A percentile compares a stretch with the other conserved stretches of the same genome.
Conservation (phyloP, 352 stramenopile genomes). For the Phytophthora sojae region DNA sequence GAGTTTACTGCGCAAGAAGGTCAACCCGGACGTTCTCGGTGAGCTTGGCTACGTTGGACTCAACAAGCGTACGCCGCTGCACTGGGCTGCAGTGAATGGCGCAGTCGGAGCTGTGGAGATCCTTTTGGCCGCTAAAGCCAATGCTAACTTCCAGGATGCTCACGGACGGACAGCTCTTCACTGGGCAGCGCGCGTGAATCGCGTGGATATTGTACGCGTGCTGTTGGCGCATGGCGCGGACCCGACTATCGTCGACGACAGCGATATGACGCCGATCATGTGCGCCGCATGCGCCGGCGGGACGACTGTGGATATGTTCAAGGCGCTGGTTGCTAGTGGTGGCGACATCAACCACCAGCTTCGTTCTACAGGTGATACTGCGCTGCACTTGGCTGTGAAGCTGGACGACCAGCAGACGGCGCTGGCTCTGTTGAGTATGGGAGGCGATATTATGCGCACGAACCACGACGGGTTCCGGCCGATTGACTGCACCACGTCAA, state of each 20-base stretch:
- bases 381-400: constrained; percentile 78
- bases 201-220: constrained; percentile 66
- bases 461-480: constrained; percentile 70
- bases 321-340: constrained; percentile 60
- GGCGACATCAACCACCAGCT: constrained; percentile 84
- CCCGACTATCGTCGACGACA: constrained; percentile 75
- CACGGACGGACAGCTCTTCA: constrained; percentile 74
- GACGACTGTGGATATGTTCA: constrained; percentile 77
- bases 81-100: constrained; percentile 83
- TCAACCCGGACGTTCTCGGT: constrained; percentile 79
- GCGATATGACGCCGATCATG: constrained; percentile 81
- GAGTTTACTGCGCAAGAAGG: constrained; percentile 70
- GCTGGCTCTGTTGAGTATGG: constrained; percentile 72
- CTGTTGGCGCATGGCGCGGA: constrained; percentile 64
- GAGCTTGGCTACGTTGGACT: constrained; percentile 84
- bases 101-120: constrained; percentile 64
- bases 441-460: constrained; percentile 80
- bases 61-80: constrained; percentile 81
- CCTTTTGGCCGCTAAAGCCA: constrained; percentile 63
- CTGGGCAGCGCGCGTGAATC: constrained; percentile 82
- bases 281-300: constrained; percentile 78
- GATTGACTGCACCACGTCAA: constrained; percentile 81
- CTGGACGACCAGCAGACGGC: constrained; percentile 80
- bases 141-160: constrained; percentile 75
- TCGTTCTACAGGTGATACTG: constrained; percentile 70